phyloP scores from a whole-genome alignment of 78 protist species.

The Dictyostelium firmibasis region DNA sequence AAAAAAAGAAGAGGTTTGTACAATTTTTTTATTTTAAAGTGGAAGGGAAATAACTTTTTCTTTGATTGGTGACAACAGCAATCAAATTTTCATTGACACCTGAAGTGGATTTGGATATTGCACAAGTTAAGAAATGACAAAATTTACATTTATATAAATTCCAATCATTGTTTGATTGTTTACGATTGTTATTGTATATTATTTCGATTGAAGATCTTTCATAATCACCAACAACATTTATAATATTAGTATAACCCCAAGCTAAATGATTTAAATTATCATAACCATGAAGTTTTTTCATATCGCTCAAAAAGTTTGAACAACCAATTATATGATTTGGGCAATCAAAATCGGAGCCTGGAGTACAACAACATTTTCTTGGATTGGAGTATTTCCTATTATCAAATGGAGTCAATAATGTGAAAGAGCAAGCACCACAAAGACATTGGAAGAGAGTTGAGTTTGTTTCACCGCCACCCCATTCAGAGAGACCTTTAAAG shows the following conservation, averaged over 20 bases:
- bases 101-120: not conserved
- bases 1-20: not conserved
- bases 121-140: conserved; percentile 77
- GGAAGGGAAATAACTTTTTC: not conserved
- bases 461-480: conserved; percentile 51
- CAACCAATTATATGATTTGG: conserved; percentile 68
- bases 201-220: conserved; percentile 64
- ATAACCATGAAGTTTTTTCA: conserved; percentile 75
- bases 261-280: conserved; percentile 8
- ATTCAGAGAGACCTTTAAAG: conserved; percentile 63
- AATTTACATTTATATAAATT: conserved; percentile 70
- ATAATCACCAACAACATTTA: conserved; percentile 71
- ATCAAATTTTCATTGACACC: conserved; percentile 33
- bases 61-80: conserved; percentile 71
- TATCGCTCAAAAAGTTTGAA: conserved; percentile 52
- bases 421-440: conserved; percentile 79
- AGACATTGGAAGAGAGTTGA: conserved; percentile 69
- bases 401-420: conserved; percentile 69
- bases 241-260: conserved; percentile 60
- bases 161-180: conserved; percentile 56
- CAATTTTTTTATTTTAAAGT: not conserved
- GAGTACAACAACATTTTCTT: conserved; percentile 24
- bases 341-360: not conserved
- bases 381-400: conserved; percentile 23
- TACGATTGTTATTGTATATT: not conserved